Evolutionary conservation across 2,329 filamentous ascomycete genomes (phyloP).

Genomic region (Exophiala sp.): DNA sequence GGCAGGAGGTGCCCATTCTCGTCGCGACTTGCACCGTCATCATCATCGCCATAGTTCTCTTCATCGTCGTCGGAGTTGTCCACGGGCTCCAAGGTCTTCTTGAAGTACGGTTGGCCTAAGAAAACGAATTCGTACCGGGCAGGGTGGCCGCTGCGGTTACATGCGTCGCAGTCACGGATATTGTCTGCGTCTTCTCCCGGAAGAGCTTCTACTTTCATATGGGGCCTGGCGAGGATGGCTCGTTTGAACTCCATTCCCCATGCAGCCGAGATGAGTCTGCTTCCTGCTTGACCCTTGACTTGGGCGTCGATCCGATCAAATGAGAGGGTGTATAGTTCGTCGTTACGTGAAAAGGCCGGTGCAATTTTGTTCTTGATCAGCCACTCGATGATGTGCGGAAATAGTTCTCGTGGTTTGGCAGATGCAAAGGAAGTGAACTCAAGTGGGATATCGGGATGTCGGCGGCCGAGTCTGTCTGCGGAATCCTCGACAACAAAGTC

Average conservation of each 20-base stretch:
- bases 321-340: slow-evolving; percentile 60
- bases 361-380: slow-evolving; percentile 74
- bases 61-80: slow-evolving; percentile 39
- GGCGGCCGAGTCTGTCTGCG: slow-evolving; percentile 50
- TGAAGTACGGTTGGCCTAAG: slow-evolving; percentile 59
- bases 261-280: slow-evolving; percentile 64
- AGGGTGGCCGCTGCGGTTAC: slow-evolving; percentile 62
- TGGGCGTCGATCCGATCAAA: slow-evolving; percentile 69
- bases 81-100: slow-evolving; percentile 60
- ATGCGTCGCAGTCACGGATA: slow-evolving; percentile 56
- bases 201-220: slow-evolving; percentile 43
- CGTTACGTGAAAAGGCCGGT: slow-evolving; percentile 58
- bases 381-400: slow-evolving; percentile 70
- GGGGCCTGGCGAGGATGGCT: slow-evolving; percentile 60
- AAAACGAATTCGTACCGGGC: slow-evolving; percentile 61
- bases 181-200: slow-evolving; percentile 20
- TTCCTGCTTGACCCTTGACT: slow-evolving; percentile 59
- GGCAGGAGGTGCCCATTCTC: slow-evolving; percentile 46
- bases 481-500: slow-evolving; percentile 62
- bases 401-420: slow-evolving; percentile 64
- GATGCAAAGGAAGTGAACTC: slow-evolving; percentile 62
- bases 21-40: slow-evolving; percentile 37
- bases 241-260: slow-evolving; percentile 64
- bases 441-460: slow-evolving; percentile 56
- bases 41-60: slow-evolving; percentile 39